Evolutionary conservation across 2,329 filamentous ascomycete species (phyloP), one percentile per base, ranked within the genome.

Genomic region (Akanthomyces uredinophilus): DNA sequence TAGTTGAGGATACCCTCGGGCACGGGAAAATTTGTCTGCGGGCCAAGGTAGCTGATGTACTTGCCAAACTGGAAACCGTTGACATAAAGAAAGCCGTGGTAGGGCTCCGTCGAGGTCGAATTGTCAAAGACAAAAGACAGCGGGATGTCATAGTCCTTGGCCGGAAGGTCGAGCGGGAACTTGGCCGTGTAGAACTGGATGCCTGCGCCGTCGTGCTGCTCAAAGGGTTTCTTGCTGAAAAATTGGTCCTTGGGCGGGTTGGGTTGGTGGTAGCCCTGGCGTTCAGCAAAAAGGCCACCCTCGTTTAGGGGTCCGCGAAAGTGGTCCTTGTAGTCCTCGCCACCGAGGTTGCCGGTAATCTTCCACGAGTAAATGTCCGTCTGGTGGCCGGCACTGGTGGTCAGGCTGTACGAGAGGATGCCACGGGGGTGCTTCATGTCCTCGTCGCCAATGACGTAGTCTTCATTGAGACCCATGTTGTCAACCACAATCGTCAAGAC

Each of bases 1-100:
- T 90, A 87, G 68, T 91, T 82, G 65, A 89, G 74, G 35, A 91
- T 75, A 24, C 87, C 87, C 73, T 89, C 81, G 0, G 88, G 88
- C 8, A 91, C 83, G 4, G 87, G 87, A 73, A 85, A 91, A 4
- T 72, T 77, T 0, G 80, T 83, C 75, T 91, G 87, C 4, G 89
- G 89, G 0, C 89, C 88, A 24, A 91, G 75, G 66, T 90, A 87
- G 67, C 83, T 85, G 5, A 84, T 73, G 51, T 70, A 75, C 66
- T 75, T 74, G 56, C 77, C 75, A 64, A 84, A 90, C 73, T 90
- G 87, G 73, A 85, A 91, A 2, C 88, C 88, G 68, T 91, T 91
- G 54, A 91, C 82, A 66, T 81, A 91, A 6, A 91, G 70, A 73
- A 88, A 84, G 2, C 76, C 82, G 37, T 87, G 78, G 66, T 86